These are phyloP conservation scores for Microstegium vimineum DNA, from an alignment of 176 grass and related monocot species.

Conservation along the genomic window DNA sequence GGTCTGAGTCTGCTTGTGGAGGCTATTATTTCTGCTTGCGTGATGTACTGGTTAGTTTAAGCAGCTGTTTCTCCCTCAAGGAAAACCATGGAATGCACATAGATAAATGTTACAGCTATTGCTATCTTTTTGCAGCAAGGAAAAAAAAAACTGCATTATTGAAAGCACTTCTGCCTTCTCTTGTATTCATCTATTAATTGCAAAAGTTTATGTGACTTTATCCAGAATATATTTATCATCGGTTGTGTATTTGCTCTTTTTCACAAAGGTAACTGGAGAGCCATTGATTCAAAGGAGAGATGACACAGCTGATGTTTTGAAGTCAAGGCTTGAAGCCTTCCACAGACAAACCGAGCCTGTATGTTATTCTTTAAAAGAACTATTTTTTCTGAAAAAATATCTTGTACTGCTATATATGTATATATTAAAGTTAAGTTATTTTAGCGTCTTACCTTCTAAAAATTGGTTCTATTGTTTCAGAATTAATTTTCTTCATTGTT, in stretches of 20 bases:
- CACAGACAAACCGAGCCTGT: constrained; percentile 94
- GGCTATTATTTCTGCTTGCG: not conserved
- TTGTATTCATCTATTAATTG: not conserved
- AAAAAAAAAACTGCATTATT: not conserved
- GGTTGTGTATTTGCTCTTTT: not conserved
- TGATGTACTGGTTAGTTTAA: constrained; percentile 10
- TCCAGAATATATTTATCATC: not conserved
- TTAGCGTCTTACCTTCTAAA: not conserved
- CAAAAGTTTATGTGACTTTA: not conserved
- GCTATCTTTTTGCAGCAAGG: not conserved
- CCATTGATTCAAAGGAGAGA: constrained; percentile 96
- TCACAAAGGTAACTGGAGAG: constrained; percentile 79
- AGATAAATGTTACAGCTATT: not conserved
- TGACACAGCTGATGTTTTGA: constrained; percentile 89
- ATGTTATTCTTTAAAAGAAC: constrained; percentile 31
- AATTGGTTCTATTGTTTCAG: not conserved
- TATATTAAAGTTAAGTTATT: not conserved
- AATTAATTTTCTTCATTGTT: not conserved
- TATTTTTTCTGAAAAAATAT: not conserved
- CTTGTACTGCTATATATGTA: not conserved
- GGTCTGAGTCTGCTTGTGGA: not conserved
- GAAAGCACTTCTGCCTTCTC: not conserved
- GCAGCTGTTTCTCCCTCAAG: not conserved
- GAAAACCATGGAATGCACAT: not conserved
- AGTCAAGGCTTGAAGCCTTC: constrained; percentile 97